Conservation (phyloP, 257 asterid genomes). For the Handroanthus guayacan region DNA sequence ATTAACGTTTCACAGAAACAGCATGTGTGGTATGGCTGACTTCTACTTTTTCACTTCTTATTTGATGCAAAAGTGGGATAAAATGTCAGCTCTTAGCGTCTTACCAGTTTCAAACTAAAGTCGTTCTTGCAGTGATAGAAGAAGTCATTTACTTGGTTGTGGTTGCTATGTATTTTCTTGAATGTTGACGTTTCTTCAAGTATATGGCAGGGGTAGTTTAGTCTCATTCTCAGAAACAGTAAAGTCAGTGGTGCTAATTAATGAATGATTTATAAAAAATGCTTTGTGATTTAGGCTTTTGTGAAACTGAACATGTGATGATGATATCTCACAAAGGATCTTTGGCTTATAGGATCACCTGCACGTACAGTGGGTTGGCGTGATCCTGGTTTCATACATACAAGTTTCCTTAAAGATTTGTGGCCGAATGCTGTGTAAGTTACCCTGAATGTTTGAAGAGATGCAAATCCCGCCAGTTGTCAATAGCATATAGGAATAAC, state of each 20-base stretch:
- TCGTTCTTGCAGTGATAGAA: not conserved
- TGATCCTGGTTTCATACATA: conserved; percentile 93
- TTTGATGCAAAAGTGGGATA: not conserved
- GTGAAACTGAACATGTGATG: conserved; percentile 20
- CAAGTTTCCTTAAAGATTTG: conserved; percentile 83
- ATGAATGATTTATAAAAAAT: not conserved
- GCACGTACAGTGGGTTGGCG: conserved; percentile 99
- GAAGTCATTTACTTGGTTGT: conserved; percentile 7
- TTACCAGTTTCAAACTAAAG: conserved; percentile 2
- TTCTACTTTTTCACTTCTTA: not conserved
- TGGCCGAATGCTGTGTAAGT: conserved; percentile 85
- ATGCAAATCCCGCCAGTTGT: not conserved
- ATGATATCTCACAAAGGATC: conserved; percentile 34
- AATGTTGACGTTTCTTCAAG: not conserved
- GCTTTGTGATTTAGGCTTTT: not conserved
- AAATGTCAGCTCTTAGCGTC: not conserved
- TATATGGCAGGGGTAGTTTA: not conserved
- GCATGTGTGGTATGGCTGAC: conserved; percentile 84
- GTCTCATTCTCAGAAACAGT: not conserved
- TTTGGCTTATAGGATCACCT: conserved; percentile 67
- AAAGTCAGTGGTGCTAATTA: not conserved
- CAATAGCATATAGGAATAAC: not conserved
- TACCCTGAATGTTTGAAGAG: conserved; percentile 10
- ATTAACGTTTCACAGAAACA: conserved; percentile 66
- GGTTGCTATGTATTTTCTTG: conserved; percentile 15